phyloP scores from a whole-genome alignment of 1,139 yeast genomes.

The Candida frijolesensis region DNA sequence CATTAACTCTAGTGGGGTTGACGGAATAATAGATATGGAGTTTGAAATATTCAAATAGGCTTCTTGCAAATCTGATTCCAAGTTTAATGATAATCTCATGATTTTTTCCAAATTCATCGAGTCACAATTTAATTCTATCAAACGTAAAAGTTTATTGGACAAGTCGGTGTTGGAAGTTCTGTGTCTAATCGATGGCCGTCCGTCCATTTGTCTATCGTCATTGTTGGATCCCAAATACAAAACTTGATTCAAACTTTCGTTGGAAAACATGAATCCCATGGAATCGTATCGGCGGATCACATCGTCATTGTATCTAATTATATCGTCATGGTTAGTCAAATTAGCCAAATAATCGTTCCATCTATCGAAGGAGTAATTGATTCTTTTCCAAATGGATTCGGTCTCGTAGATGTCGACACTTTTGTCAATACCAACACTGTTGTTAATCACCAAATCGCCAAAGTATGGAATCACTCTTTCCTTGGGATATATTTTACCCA shows the following conservation, averaged over 20 bases:
- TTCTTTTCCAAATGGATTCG: constrained; percentile 66
- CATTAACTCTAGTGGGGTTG: constrained; percentile 15
- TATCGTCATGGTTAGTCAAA: constrained; percentile 37
- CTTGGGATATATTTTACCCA: constrained; percentile 77
- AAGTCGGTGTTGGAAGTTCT: constrained; percentile 17
- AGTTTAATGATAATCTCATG: constrained; percentile 40
- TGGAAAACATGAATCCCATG: constrained; percentile 50
- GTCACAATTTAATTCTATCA: constrained; percentile 44
- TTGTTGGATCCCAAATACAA: constrained; percentile 44
- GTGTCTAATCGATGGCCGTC: constrained; percentile 1
- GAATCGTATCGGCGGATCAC: constrained; percentile 45
- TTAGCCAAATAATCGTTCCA: constrained; percentile 72
- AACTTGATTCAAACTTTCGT: constrained; percentile 49
- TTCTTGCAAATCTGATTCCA: constrained; percentile 47
- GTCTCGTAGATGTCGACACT: constrained; percentile 54
- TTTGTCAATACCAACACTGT: constrained; percentile 17
- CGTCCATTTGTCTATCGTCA: constrained; percentile 16
- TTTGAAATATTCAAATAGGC: constrained; percentile 29
- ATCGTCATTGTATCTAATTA: constrained; percentile 46
- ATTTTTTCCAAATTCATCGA: constrained; percentile 40
- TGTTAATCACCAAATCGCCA: constrained; percentile 68
- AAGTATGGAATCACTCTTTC: constrained; percentile 85
- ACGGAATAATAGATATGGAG: constrained; percentile 10
- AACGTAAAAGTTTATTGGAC: constrained; percentile 24
- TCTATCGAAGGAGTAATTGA: constrained; percentile 73